A percentile compares a stretch with the other conserved stretches of the same genome.
phyloP scores from a whole-genome alignment of 139 green algal species.

The Tetraselmis striata region DNA sequence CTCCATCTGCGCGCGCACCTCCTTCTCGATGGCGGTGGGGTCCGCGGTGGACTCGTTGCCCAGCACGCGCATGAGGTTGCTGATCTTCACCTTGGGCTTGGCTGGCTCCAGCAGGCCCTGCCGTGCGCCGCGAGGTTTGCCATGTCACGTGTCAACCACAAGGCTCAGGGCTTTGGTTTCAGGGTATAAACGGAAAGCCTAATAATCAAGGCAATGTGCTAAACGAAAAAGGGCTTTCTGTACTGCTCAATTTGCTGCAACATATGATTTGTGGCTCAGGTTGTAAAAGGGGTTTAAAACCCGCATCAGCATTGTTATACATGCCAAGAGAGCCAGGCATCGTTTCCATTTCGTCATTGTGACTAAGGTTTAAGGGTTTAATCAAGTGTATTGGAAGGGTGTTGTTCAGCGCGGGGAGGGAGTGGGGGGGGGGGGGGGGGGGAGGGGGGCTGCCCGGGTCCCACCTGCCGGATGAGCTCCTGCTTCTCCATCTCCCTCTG shows the following conservation, averaged over 20 bases:
- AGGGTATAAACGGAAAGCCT: too few species aligned
- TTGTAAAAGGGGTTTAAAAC: too few species aligned
- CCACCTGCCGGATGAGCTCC: slow-evolving; percentile 74
- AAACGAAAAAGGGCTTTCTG: too few species aligned
- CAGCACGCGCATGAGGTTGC: slow-evolving; percentile 93
- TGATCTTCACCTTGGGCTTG: slow-evolving; percentile 90
- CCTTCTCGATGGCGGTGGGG: slow-evolving; percentile 85
- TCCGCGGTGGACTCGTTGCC: slow-evolving; percentile 78
- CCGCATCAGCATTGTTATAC: too few species aligned
- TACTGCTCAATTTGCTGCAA: too few species aligned
- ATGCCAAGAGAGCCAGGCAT: too few species aligned
- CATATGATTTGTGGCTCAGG: too few species aligned
- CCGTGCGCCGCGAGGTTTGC: not conserved
- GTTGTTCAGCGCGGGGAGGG: not conserved
- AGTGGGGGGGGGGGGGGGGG: not conserved
- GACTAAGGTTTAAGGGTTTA: not conserved
- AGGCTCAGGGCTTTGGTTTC: not conserved
- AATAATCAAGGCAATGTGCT: too few species aligned
- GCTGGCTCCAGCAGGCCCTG: slow-evolving; percentile 91
- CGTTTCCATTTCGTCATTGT: too few species aligned
- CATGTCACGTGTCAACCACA: not conserved
- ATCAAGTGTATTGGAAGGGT: not conserved
- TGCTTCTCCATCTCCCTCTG: slow-evolving; percentile 95
- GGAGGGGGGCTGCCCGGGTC: not conserved
- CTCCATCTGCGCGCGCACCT: slow-evolving; percentile 58